Evolutionary conservation across 2,329 filamentous ascomycete genomes (phyloP).

Genomic region (Claviceps maximensis): DNA sequence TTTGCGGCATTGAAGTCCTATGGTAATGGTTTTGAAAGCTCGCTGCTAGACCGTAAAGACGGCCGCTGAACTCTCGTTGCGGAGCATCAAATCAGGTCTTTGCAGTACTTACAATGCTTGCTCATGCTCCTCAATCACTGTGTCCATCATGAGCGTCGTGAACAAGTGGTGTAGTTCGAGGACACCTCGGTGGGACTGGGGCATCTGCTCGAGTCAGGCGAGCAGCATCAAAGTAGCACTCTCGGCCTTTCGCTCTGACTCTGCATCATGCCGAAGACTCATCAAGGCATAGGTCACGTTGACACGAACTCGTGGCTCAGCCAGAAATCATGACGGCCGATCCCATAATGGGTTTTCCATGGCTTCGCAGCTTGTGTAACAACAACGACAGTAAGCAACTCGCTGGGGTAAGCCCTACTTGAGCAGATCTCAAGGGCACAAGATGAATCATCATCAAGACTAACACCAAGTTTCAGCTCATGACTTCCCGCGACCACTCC

Average conservation of each 20-base stretch:
- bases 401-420: neutral
- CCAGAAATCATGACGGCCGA: neutral
- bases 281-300: neutral
- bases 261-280: neutral
- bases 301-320: neutral
- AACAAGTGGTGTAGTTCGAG: neutral
- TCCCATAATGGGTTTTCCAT: neutral
- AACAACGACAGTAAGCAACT: neutral
- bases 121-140: neutral
- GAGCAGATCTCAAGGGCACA: neutral
- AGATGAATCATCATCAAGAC: neutral
- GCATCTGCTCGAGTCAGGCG: neutral
- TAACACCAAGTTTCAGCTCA: neutral
- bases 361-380: neutral
- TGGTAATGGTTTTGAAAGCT: neutral
- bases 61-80: neutral
- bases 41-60: neutral
- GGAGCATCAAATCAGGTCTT: neutral
- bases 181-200: no score
- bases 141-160: neutral
- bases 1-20: neutral
- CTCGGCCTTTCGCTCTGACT: neutral
- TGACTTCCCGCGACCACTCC: conserved; percentile 5
- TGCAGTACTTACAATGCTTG: neutral
- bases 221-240: neutral